Conservation (phyloP, 2,329 filamentous ascomycete species). For the Neofusicoccum laricinum region DNA sequence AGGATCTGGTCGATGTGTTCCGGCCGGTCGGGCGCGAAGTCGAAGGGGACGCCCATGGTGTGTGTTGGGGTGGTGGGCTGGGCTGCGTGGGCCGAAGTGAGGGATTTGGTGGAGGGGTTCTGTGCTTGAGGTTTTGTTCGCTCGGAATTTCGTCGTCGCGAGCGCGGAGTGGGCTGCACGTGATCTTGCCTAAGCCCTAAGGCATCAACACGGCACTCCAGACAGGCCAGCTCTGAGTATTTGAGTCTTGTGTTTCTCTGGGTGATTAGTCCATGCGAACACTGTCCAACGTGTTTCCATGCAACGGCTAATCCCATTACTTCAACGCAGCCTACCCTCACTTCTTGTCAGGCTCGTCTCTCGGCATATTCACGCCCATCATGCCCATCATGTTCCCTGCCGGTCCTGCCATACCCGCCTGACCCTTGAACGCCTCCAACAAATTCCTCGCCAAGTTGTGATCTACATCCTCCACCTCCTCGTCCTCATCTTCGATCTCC, state of each 20-base stretch:
- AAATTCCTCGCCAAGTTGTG: slow-evolving; percentile 88
- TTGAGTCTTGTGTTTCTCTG: too few relatives aligned
- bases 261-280: too few relatives aligned
- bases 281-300: too few relatives aligned
- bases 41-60: slow-evolving; percentile 59
- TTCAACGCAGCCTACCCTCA: not conserved
- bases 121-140: slow-evolving; percentile 5
- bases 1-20: slow-evolving; percentile 91
- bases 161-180: slow-evolving; percentile 5
- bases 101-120: slow-evolving; percentile 4
- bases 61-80: not conserved
- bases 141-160: slow-evolving; percentile 10
- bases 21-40: slow-evolving; percentile 88
- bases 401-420: slow-evolving; percentile 80
- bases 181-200: not conserved
- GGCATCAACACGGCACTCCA: not conserved
- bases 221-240: too few relatives aligned
- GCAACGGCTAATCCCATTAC: too few relatives aligned
- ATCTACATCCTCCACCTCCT: slow-evolving; percentile 65
- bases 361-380: slow-evolving; percentile 78
- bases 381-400: slow-evolving; percentile 82
- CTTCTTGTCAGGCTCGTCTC: slow-evolving; percentile 57
- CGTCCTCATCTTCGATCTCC: slow-evolving; percentile 40
- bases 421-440: slow-evolving; percentile 87
- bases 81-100: not conserved